These are phyloP conservation scores for Rhododendron williamsianum DNA, from an alignment of 148 eudicot species.

Conservation along the genomic window DNA sequence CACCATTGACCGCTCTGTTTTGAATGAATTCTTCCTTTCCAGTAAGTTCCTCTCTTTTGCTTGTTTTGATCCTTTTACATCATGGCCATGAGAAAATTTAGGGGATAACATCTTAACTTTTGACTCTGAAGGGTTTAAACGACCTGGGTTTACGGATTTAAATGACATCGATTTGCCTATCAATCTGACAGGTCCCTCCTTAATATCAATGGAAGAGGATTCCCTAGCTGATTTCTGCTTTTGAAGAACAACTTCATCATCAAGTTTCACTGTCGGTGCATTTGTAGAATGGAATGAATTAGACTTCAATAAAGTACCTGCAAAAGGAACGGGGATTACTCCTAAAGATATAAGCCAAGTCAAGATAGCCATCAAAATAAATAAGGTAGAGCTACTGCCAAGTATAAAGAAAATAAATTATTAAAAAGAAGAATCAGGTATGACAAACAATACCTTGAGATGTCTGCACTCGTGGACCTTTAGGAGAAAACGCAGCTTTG, in stretches of 20 bases:
- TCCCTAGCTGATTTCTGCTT: conserved; percentile 55
- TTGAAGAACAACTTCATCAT: conserved; percentile 55
- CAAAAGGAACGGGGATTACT: conserved; percentile 10
- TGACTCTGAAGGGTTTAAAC: conserved; percentile 44
- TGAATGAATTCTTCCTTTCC: conserved; percentile 66
- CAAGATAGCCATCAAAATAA: neutral
- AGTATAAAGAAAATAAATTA: conserved; percentile 10
- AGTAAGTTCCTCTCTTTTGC: conserved; percentile 44
- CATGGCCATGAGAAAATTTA: conserved; percentile 51
- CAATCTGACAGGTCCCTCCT: conserved; percentile 44
- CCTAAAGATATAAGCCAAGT: neutral
- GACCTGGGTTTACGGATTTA: conserved; percentile 42
- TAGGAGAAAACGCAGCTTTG: conserved; percentile 43
- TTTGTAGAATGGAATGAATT: conserved; percentile 59
- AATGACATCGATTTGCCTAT: conserved; percentile 73
- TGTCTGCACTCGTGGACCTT: conserved; percentile 22
- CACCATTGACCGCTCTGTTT: conserved; percentile 35
- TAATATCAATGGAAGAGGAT: conserved; percentile 32
- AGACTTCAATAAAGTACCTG: conserved; percentile 74
- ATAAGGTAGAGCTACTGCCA: conserved; percentile 4
- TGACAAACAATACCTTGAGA: conserved; percentile 29
- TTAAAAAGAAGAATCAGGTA: conserved; percentile 20
- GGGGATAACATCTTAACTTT: conserved; percentile 86
- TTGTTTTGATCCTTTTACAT: conserved; percentile 49
- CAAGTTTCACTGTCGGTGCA: conserved; percentile 51